Evolutionary conservation across 208 protist species (phyloP).

Genomic region (Naegleria fowleri): DNA sequence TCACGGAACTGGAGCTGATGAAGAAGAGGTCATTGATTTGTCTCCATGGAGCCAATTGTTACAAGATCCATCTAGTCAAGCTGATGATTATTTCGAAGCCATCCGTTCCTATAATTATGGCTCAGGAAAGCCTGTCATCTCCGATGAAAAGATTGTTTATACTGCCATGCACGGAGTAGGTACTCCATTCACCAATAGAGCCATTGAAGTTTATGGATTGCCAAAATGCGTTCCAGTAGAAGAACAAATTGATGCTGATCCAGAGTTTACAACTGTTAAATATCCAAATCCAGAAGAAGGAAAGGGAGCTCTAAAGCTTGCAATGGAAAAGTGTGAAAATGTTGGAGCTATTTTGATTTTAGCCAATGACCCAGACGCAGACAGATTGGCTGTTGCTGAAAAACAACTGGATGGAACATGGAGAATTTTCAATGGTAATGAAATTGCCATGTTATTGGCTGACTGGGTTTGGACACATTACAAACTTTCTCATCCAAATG

Average conservation of each 20-base stretch:
- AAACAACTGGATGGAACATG: slow-evolving; percentile 61
- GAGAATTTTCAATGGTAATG: slow-evolving; percentile 92
- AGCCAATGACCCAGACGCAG: slow-evolving; percentile 97
- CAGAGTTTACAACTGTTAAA: slow-evolving; percentile 91
- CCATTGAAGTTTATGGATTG: slow-evolving; percentile 65
- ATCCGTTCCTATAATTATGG: slow-evolving; percentile 29
- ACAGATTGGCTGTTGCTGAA: slow-evolving; percentile 90
- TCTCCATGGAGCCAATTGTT: not conserved
- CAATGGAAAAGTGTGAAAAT: slow-evolving; percentile 69
- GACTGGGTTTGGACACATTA: slow-evolving; percentile 77
- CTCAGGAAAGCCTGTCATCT: slow-evolving; percentile 11
- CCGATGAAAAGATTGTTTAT: slow-evolving; percentile 44
- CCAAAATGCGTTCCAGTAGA: slow-evolving; percentile 55
- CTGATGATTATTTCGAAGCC: not conserved
- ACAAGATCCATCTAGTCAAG: not conserved
- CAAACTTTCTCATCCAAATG: slow-evolving; percentile 36
- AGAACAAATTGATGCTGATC: slow-evolving; percentile 84
- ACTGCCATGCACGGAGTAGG: slow-evolving; percentile 91
- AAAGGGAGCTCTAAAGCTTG: slow-evolving; percentile 68
- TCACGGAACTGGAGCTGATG: not conserved
- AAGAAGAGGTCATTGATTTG: not conserved
- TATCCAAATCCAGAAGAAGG: slow-evolving; percentile 98
- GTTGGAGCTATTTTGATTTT: slow-evolving; percentile 72
- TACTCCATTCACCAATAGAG: slow-evolving; percentile 54
- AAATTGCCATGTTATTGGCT: slow-evolving; percentile 89